These are phyloP conservation scores for Diaporthe destruens DNA, from an alignment of 2,329 filamentous ascomycete species.

Conservation along the genomic window DNA sequence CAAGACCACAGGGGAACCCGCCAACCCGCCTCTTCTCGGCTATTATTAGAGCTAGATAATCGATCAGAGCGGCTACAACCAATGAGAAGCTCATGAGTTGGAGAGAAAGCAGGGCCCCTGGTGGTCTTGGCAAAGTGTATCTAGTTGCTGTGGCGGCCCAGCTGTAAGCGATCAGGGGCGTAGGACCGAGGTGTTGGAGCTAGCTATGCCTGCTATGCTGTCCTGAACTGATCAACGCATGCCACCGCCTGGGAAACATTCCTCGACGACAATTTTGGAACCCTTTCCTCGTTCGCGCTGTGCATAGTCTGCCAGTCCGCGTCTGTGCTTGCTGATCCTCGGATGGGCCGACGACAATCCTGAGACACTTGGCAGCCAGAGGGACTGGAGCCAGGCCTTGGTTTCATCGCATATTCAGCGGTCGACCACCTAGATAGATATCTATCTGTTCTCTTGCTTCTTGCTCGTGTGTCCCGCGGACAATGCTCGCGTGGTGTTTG, in stretches of 20 bases:
- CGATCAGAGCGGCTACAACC: too few species aligned
- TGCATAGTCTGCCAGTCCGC: not conserved
- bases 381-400: not conserved
- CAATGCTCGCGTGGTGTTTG: slow-evolving; percentile 26
- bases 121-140: too few species aligned
- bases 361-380: slow-evolving; percentile 19
- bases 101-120: too few species aligned
- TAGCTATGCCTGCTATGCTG: not conserved
- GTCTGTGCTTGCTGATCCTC: slow-evolving; percentile 17
- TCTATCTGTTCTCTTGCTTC: not conserved
- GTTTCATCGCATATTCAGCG: slow-evolving; percentile 2
- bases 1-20: too few species aligned
- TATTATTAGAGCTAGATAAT: too few species aligned
- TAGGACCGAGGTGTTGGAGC: not conserved
- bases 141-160: too few species aligned
- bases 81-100: too few species aligned
- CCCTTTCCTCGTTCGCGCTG: not conserved
- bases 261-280: not conserved
- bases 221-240: not conserved
- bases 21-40: too few species aligned
- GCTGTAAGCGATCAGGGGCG: not conserved
- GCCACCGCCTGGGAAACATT: not conserved
- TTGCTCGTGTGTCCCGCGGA: not conserved
- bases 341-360: slow-evolving; percentile 13
- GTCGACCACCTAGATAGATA: too few species aligned